phyloP scores from a whole-genome alignment of 768 basidiomycete species.

The Hortiboletus campestris region DNA sequence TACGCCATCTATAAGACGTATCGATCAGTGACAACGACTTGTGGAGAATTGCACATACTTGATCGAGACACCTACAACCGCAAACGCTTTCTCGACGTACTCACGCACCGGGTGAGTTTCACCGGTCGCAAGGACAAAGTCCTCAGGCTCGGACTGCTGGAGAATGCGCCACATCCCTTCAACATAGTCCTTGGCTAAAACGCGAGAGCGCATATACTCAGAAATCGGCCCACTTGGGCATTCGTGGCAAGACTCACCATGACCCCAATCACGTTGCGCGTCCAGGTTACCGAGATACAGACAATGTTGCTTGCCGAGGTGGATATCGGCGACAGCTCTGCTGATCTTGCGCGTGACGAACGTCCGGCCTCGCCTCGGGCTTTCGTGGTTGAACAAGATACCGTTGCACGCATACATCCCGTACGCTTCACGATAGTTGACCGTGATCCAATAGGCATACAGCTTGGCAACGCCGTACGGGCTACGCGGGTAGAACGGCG shows the following conservation, averaged over 20 bases:
- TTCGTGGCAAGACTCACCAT: slow-evolving; percentile 53
- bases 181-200: slow-evolving; percentile 78
- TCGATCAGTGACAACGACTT: slow-evolving; percentile 1
- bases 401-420: slow-evolving; percentile 97
- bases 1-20: slow-evolving; percentile 61
- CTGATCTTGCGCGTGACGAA: slow-evolving; percentile 97
- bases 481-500: slow-evolving; percentile 97
- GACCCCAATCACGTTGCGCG: slow-evolving; percentile 96
- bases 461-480: slow-evolving; percentile 97
- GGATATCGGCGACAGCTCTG: slow-evolving; percentile 90
- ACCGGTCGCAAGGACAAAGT: slow-evolving; percentile 94
- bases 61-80: slow-evolving; percentile 62
- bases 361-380: slow-evolving; percentile 88
- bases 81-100: slow-evolving; percentile 88
- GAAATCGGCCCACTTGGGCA: background rate
- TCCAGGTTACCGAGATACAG: slow-evolving; percentile 94
- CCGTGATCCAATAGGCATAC: slow-evolving; percentile 87
- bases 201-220: slow-evolving; percentile 4
- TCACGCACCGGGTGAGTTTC: slow-evolving; percentile 95
- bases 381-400: slow-evolving; percentile 98
- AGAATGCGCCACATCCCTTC: slow-evolving; percentile 99
- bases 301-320: slow-evolving; percentile 83
- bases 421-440: slow-evolving; percentile 94
- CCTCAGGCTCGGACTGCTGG: slow-evolving; percentile 78
- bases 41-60: slow-evolving; percentile 39